These are phyloP conservation scores for Monilinia laxa DNA, from an alignment of 2,329 filamentous ascomycete genomes.

Conservation along the genomic window DNA sequence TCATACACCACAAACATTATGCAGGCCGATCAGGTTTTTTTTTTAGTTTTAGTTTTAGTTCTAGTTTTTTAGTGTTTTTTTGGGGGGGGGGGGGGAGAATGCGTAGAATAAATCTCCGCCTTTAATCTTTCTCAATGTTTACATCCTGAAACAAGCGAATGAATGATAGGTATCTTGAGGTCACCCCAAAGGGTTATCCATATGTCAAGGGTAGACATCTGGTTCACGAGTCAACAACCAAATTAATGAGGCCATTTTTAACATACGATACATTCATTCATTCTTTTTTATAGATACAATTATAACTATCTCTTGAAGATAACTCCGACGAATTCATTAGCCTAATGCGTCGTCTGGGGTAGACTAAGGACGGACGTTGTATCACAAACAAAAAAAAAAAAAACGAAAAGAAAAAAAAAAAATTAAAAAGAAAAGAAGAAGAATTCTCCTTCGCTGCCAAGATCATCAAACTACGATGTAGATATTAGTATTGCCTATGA, in stretches of 20 bases:
- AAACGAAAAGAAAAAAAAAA: too few relatives aligned
- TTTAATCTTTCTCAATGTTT: slow-evolving; percentile 14
- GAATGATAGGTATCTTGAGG: background rate
- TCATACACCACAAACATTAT: background rate
- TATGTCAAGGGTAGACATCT: slow-evolving; percentile 6
- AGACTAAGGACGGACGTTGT: background rate
- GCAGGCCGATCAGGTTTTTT: background rate
- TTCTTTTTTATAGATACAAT: background rate
- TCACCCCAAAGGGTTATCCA: background rate
- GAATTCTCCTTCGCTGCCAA: background rate
- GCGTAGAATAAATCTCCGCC: background rate
- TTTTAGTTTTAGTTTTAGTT: background rate
- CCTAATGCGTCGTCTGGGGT: background rate
- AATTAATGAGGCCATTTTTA: background rate
- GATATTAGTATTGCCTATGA: background rate
- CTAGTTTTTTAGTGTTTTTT: too few relatives aligned
- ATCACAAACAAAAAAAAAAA: background rate
- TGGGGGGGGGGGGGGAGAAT: too few relatives aligned
- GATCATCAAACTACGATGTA: background rate
- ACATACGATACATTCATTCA: background rate
- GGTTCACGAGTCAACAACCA: slow-evolving; percentile 17
- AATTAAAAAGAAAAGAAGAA: too few relatives aligned
- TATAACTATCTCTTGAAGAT: background rate
- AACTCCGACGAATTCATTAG: background rate
- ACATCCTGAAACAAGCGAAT: slow-evolving; percentile 17